Conservation (phyloP, 495 filamentous ascomycete species). For the Xylaria intraflava region DNA sequence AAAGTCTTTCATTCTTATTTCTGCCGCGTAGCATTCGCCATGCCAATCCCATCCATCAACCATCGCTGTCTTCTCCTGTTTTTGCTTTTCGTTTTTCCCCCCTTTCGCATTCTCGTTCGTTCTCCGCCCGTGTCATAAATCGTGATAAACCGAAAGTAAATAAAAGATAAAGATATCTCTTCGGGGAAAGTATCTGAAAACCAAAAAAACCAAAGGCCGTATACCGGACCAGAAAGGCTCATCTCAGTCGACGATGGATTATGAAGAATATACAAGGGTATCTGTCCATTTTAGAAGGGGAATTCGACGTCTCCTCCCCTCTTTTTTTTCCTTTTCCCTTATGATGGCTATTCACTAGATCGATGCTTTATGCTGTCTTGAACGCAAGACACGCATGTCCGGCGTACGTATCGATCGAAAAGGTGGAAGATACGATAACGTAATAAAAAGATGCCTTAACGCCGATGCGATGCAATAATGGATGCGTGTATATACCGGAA, state of each 20-base stretch:
- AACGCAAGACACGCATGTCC: conserved; percentile 22
- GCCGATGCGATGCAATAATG: conserved; percentile 27
- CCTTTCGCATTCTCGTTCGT: conserved; percentile 5
- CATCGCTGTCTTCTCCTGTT: conserved; percentile 3
- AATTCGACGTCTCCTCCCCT: neutral
- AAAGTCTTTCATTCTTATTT: neutral
- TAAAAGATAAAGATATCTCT: conserved; percentile 4
- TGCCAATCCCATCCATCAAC: neutral
- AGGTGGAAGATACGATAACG: neutral
- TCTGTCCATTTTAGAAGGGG: no score
- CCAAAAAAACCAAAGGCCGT: no score
- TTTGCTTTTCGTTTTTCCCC: conserved; percentile 19
- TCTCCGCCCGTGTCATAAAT: conserved; percentile 17
- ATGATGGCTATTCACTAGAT: no score
- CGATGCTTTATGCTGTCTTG: no score
- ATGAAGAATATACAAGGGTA: no score
- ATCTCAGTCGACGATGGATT: neutral
- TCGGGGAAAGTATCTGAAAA: conserved; percentile 12
- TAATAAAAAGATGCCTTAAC: conserved; percentile 10
- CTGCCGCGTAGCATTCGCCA: conserved; percentile 4
- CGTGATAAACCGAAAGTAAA: conserved; percentile 11
- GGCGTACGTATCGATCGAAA: conserved; percentile 8
- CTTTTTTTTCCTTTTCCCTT: no score
- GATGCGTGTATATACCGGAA: conserved; percentile 19
- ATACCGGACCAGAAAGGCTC: neutral